Evolutionary conservation across 2,329 filamentous ascomycete species (phyloP).

Genomic region (Ascosphaera apis): DNA sequence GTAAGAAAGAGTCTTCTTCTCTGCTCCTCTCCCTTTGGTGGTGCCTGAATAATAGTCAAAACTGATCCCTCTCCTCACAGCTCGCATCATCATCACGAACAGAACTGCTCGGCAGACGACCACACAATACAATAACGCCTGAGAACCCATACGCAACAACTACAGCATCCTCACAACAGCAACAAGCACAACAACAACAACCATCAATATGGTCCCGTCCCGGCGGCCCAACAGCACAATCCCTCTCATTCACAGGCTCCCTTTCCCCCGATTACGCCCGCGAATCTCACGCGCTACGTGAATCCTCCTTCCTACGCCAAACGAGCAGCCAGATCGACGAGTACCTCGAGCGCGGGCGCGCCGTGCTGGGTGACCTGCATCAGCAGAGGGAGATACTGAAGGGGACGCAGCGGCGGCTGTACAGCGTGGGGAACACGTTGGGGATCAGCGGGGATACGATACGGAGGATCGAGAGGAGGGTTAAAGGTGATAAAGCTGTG

Average conservation of each 20-base stretch:
- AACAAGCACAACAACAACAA: too few relatives aligned
- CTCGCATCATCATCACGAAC: constrained; percentile 46
- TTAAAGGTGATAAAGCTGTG: constrained; percentile 94
- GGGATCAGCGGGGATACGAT: constrained; percentile 92
- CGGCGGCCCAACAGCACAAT: too few relatives aligned
- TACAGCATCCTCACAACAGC: constrained; percentile 17
- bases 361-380: constrained; percentile 69
- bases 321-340: constrained; percentile 79
- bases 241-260: too few relatives aligned
- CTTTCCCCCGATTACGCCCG: constrained; percentile 35
- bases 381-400: constrained; percentile 89
- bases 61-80: too few relatives aligned
- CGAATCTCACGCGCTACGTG: constrained; percentile 64
- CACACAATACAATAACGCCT: constrained; percentile 54
- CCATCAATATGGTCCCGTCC: too few relatives aligned
- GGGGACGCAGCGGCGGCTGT: constrained; percentile 72
- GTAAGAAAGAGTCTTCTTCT: constrained; percentile 15
- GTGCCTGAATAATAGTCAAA: too few relatives aligned
- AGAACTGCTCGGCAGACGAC: constrained; percentile 67
- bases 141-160: constrained; percentile 77
- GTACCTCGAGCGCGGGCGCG: constrained; percentile 74
- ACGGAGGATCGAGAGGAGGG: constrained; percentile 78
- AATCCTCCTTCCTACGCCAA: constrained; percentile 66
- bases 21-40: background rate
- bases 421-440: constrained; percentile 80